Percentiles rank a stretch among this genome's conserved stretches.
Evolutionary conservation across 352 stramenopile genomes (phyloP).

Genomic region (Pythium sp.): DNA sequence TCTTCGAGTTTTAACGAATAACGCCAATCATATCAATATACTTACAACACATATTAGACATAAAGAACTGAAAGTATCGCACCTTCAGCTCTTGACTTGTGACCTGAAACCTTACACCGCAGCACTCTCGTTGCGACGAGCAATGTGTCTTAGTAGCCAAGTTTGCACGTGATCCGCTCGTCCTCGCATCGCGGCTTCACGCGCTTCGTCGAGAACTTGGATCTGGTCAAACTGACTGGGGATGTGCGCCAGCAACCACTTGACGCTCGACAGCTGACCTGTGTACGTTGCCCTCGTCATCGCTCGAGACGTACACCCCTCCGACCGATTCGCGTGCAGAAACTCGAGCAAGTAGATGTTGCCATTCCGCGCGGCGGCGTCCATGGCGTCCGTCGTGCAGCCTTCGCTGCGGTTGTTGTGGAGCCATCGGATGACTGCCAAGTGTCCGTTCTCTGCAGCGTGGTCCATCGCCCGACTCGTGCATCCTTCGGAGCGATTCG

Average conservation of each 20-base stretch:
- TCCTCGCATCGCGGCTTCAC: constrained; percentile 24
- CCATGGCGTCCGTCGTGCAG: constrained; percentile 45
- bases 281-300: constrained; percentile 29
- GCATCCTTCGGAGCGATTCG: constrained; percentile 34
- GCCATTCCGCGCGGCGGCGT: constrained; percentile 36
- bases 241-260: constrained; percentile 27
- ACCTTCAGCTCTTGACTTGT: not conserved
- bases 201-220: constrained; percentile 18
- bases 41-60: no score
- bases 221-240: constrained; percentile 23
- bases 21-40: not conserved
- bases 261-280: constrained; percentile 32
- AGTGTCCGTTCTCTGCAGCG: constrained; percentile 38
- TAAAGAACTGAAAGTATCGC: not conserved
- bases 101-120: not conserved
- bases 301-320: constrained; percentile 26
- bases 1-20: constrained; percentile 17
- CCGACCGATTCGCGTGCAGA: constrained; percentile 22
- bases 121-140: constrained; percentile 8
- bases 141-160: constrained; percentile 22
- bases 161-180: constrained; percentile 30
- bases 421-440: constrained; percentile 40
- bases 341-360: constrained; percentile 36
- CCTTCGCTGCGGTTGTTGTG: constrained; percentile 31
- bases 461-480: constrained; percentile 44